Conservation (phyloP, 78 protist genomes). For the Protostelium mycophagum region DNA sequence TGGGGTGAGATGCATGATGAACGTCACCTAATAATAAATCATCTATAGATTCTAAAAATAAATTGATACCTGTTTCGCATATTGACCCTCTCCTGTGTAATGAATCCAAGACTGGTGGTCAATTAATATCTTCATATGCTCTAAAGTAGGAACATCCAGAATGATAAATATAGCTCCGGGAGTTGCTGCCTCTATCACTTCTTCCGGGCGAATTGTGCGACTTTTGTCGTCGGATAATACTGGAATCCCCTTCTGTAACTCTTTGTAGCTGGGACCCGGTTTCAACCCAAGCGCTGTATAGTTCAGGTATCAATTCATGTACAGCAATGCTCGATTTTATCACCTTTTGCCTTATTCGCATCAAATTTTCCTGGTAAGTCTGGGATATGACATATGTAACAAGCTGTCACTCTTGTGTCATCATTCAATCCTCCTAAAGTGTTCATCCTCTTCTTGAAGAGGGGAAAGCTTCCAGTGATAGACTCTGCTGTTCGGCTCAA, state of each 20-base stretch:
- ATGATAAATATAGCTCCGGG: background rate
- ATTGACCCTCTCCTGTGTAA: background rate
- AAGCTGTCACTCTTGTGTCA: background rate
- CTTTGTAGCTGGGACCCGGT: background rate
- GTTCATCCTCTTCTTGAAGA: background rate
- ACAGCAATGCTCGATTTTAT: background rate
- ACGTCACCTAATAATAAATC: background rate
- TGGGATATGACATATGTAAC: background rate
- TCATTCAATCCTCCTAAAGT: background rate
- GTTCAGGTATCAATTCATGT: background rate
- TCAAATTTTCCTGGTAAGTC: background rate
- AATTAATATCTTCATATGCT: background rate
- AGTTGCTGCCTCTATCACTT: background rate
- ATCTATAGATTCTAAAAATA: background rate
- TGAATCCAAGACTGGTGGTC: background rate
- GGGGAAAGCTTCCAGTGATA: background rate
- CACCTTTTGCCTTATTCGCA: background rate
- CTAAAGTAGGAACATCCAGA: background rate
- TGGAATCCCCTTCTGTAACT: background rate
- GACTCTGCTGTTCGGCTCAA: background rate
- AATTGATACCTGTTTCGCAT: background rate
- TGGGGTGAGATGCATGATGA: background rate
- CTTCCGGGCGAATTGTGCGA: background rate
- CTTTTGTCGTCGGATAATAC: background rate
- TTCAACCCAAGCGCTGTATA: background rate